Percentiles rank a stretch among this genome's conserved stretches.
Conservation (phyloP, 176 grass and related monocot species). For the Alopecurus myosuroides region DNA sequence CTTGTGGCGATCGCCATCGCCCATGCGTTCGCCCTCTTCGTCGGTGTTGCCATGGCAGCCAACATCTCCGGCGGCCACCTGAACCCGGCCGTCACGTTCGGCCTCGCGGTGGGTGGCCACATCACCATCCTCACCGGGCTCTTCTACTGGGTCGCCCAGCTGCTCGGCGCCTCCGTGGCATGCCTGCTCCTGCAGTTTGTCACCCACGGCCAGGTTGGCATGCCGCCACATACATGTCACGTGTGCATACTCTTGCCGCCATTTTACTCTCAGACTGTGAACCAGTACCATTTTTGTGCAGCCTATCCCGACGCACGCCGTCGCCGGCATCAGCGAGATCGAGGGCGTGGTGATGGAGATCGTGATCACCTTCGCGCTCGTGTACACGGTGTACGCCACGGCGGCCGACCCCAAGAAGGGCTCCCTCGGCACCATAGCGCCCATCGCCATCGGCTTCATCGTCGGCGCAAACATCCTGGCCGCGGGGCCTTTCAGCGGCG, state of each 20-base stretch:
- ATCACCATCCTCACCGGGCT: slow-evolving; percentile 87
- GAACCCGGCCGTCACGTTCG: slow-evolving; percentile 89
- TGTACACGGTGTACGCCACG: slow-evolving; percentile 94
- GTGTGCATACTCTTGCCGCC: not conserved
- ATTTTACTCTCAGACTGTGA: not conserved
- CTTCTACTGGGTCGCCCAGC: slow-evolving; percentile 85
- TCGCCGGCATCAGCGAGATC: slow-evolving; percentile 62
- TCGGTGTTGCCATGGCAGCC: slow-evolving; percentile 73
- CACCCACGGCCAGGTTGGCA: slow-evolving; percentile 59
- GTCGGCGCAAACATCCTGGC: slow-evolving; percentile 89
- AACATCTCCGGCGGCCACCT: slow-evolving; percentile 93
- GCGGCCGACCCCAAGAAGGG: slow-evolving; percentile 90
- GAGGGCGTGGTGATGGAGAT: slow-evolving; percentile 79
- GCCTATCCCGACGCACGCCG: slow-evolving; percentile 70
- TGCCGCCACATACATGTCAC: not conserved
- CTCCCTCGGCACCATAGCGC: slow-evolving; percentile 66
- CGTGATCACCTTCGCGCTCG: slow-evolving; percentile 79
- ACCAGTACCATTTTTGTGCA: not conserved
- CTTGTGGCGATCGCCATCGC: slow-evolving; percentile 76
- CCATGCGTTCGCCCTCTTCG: slow-evolving; percentile 80
- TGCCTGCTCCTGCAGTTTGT: slow-evolving; percentile 80
- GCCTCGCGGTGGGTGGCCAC: slow-evolving; percentile 76
- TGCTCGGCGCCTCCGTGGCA: slow-evolving; percentile 66
- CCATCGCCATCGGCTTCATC: slow-evolving; percentile 89
- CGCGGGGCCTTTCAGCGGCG: slow-evolving; percentile 76